Evolutionary conservation across 106 monocot genomes (phyloP).

Genomic region (Acorus gramineus): DNA sequence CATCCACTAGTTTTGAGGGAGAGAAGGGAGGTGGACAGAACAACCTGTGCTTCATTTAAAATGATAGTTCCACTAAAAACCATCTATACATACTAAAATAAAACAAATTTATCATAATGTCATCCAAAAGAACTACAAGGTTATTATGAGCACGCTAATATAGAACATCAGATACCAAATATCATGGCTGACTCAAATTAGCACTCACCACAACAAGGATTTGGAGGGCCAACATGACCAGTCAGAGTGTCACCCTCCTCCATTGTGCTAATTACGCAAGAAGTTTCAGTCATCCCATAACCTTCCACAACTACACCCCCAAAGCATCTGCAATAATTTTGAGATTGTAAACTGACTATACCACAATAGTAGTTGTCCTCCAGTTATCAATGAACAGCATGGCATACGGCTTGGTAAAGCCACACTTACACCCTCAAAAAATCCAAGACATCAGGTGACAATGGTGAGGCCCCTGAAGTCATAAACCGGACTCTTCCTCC

Average conservation of each 20-base stretch:
- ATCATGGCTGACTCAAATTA: too few relatives aligned
- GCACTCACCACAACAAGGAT: conserved; percentile 70
- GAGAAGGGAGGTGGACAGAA: neutral
- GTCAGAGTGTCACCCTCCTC: conserved; percentile 53
- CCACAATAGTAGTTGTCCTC: neutral
- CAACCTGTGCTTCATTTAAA: neutral
- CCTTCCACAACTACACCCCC: conserved; percentile 76
- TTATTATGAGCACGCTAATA: too few relatives aligned
- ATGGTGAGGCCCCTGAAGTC: conserved; percentile 91
- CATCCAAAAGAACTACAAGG: too few relatives aligned
- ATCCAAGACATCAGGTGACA: conserved; percentile 86
- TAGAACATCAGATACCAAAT: too few relatives aligned
- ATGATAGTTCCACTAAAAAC: too few relatives aligned
- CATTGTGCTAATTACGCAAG: conserved; percentile 76
- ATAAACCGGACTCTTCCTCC: conserved; percentile 83
- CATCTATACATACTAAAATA: too few relatives aligned
- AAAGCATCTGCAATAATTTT: conserved; percentile 63
- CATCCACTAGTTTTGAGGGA: too few relatives aligned
- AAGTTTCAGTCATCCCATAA: conserved; percentile 99
- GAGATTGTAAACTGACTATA: neutral
- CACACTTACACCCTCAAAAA: conserved; percentile 84
- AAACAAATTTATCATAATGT: too few relatives aligned
- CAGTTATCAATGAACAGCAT: too few relatives aligned
- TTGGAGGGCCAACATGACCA: conserved; percentile 96
- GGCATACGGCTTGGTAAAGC: neutral